Conservation (phyloP, 208 protist species). For the Naegleria lovaniensis region DNA sequence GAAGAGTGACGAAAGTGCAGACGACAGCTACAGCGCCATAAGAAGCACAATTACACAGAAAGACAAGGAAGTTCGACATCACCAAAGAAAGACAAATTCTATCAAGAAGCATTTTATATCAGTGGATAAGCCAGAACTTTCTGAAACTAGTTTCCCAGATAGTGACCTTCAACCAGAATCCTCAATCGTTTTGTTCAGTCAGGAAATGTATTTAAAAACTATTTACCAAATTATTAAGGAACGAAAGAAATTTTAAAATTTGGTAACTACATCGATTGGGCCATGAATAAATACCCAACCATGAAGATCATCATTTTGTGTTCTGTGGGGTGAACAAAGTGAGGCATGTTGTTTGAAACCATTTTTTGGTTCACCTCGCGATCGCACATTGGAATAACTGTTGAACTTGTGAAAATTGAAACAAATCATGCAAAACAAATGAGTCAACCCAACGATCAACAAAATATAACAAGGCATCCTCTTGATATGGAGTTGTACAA, state of each 20-base stretch:
- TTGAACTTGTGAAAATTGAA: too few species aligned
- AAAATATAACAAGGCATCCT: too few species aligned
- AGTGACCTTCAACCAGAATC: not conserved
- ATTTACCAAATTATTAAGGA: not conserved
- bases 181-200: not conserved
- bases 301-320: too few species aligned
- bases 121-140: not conserved
- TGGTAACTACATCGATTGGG: too few species aligned
- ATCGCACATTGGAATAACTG: too few species aligned
- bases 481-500: too few species aligned
- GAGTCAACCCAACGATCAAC: too few species aligned
- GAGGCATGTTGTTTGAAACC: too few species aligned
- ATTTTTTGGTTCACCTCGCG: too few species aligned
- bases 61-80: not conserved
- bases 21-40: not conserved
- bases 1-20: not conserved
- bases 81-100: not conserved
- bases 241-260: not conserved
- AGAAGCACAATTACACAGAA: not conserved
- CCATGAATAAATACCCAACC: too few species aligned
- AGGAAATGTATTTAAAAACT: not conserved
- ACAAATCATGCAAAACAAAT: too few species aligned
- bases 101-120: conserved; percentile 11
- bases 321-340: too few species aligned
- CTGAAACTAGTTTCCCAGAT: not conserved